phyloP scores from a whole-genome alignment of 805 yeast genomes.

The Phaffomyces opuntiae region DNA sequence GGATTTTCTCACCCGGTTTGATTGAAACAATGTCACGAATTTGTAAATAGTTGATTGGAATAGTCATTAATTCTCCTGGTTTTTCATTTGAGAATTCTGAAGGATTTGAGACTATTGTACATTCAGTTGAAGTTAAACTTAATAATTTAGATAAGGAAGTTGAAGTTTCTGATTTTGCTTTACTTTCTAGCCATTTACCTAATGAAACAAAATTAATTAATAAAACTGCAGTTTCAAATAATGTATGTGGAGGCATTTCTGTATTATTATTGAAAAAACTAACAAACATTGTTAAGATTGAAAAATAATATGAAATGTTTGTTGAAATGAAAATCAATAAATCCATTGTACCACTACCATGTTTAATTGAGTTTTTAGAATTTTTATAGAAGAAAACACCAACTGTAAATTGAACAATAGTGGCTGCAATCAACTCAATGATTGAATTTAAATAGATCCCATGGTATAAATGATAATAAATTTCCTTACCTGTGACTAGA shows the following conservation, averaged over 20 bases:
- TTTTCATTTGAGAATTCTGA: slow-evolving; percentile 16
- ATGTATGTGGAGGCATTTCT: slow-evolving; percentile 50
- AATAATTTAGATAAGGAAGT: slow-evolving; percentile 77
- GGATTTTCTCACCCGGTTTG: slow-evolving; percentile 80
- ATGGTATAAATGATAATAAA: slow-evolving; percentile 28
- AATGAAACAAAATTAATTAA: slow-evolving; percentile 73
- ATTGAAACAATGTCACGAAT: slow-evolving; percentile 69
- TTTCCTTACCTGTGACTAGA: slow-evolving; percentile 23
- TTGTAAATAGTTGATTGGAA: slow-evolving; percentile 77
- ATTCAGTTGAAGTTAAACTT: slow-evolving; percentile 71
- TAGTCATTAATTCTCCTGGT: slow-evolving; percentile 31
- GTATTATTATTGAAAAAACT: slow-evolving; percentile 36
- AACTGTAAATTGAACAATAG: slow-evolving; percentile 53
- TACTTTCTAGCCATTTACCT: slow-evolving; percentile 88
- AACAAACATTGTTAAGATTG: slow-evolving; percentile 52
- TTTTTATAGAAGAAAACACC: slow-evolving; percentile 64
- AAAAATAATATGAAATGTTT: slow-evolving; percentile 66
- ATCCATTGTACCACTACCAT: slow-evolving; percentile 85
- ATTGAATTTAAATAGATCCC: slow-evolving; percentile 65
- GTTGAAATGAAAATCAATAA: slow-evolving; percentile 82
- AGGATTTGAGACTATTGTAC: slow-evolving; percentile 50
- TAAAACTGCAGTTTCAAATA: slow-evolving; percentile 87
- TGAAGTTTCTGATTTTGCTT: slow-evolving; percentile 91
- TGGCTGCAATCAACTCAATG: slow-evolving; percentile 48
- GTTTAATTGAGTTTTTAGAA: slow-evolving; percentile 56